Conservation (phyloP, 2,329 filamentous ascomycete genomes). For the Penicillium glabrum region DNA sequence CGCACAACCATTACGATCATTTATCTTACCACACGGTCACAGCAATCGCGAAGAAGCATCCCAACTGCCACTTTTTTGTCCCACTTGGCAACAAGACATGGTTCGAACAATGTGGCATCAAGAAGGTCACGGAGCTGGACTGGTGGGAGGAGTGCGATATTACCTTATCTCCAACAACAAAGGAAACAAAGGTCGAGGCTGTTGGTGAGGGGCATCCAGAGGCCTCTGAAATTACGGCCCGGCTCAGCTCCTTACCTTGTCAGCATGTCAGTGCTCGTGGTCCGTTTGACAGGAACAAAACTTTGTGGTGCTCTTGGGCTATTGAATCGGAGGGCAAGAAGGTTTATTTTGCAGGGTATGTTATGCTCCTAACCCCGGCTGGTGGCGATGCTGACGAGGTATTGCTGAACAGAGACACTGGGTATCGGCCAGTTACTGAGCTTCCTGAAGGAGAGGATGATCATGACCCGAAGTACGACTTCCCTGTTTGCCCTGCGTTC, state of each 20-base stretch:
- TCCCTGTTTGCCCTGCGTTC: conserved; percentile 80
- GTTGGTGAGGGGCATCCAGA: conserved; percentile 20
- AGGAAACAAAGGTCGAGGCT: conserved; percentile 28
- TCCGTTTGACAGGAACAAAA: conserved; percentile 68
- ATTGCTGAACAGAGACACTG: conserved; percentile 70
- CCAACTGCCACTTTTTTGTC: conserved; percentile 83
- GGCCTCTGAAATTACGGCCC: conserved; percentile 61
- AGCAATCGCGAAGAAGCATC: conserved; percentile 69
- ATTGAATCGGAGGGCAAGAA: conserved; percentile 71
- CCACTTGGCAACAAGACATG: conserved; percentile 79
- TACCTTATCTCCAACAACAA: conserved; percentile 52
- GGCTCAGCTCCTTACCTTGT: conserved; percentile 75
- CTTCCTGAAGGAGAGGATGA: conserved; percentile 66
- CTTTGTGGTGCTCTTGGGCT: conserved; percentile 87
- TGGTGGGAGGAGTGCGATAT: conserved; percentile 89
- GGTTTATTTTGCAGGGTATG: conserved; percentile 75
- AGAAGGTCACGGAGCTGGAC: conserved; percentile 83
- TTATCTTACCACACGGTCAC: conserved; percentile 74
- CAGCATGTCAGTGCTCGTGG: conserved; percentile 77
- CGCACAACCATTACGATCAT: conserved; percentile 92
- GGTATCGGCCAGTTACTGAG: conserved; percentile 75
- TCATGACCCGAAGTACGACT: conserved; percentile 65
- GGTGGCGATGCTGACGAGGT: background rate
- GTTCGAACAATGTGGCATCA: conserved; percentile 71
- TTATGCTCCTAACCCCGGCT: background rate